A percentile compares a stretch with the other conserved stretches of the same genome.
Conservation (phyloP, 345 rosid species). For the Dipteronia dyeriana region DNA sequence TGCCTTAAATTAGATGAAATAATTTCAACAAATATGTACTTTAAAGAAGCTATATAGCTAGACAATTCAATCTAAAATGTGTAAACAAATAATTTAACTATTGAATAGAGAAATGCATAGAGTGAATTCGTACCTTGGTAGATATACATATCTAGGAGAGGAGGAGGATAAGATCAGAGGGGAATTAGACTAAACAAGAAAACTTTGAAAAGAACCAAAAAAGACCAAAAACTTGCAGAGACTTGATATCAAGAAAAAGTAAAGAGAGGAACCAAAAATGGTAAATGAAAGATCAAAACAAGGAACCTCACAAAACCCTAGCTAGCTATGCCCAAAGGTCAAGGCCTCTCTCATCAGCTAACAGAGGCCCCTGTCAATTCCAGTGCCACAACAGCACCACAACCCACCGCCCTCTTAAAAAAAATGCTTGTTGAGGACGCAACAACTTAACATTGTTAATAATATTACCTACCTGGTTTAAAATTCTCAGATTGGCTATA, state of each 20-base stretch:
- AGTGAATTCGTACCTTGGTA: background rate
- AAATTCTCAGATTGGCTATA: constrained; percentile 21
- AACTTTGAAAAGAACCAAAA: constrained; percentile 19
- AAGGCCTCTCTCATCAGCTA: constrained; percentile 8
- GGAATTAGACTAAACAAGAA: constrained; percentile 12
- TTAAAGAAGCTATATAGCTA: too few relatives aligned
- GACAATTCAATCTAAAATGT: background rate
- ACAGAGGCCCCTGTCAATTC: constrained; percentile 32
- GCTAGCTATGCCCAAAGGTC: background rate
- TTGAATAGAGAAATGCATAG: background rate
- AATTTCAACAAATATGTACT: background rate
- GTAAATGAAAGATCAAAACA: constrained; percentile 36
- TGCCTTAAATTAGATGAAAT: background rate
- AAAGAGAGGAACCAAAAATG: constrained; percentile 25
- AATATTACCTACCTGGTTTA: constrained; percentile 9
- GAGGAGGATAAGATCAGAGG: too few relatives aligned
- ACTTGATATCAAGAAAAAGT: constrained; percentile 10
- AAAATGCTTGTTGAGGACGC: constrained; percentile 44
- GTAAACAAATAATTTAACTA: background rate
- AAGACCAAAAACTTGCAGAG: constrained; percentile 19
- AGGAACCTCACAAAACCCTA: constrained; percentile 31
- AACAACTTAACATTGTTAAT: constrained; percentile 39
- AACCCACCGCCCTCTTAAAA: background rate
- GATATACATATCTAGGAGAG: background rate
- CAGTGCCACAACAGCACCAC: constrained; percentile 17